A percentile compares a stretch with the other conserved stretches of the same genome.
These are phyloP conservation scores for Gynostemma pentaphyllum DNA, from an alignment of 306 rosid genomes.

Conservation along the genomic window DNA sequence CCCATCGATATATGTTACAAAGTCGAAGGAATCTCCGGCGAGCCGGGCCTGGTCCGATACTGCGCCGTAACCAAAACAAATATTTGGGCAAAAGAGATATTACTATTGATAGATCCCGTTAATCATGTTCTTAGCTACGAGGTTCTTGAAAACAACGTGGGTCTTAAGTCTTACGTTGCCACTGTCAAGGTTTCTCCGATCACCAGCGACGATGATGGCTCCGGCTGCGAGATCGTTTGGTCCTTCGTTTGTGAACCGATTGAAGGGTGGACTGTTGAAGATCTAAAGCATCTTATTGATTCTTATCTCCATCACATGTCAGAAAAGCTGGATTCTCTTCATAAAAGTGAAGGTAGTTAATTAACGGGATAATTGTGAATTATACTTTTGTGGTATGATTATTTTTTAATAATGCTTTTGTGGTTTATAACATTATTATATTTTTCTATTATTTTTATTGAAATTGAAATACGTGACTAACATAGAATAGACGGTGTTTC, in stretches of 20 bases:
- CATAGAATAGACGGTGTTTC: no score
- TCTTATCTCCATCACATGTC: constrained; percentile 22
- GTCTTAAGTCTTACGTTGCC: constrained; percentile 34
- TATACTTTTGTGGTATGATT: no score
- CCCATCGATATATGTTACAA: no score
- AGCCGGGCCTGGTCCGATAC: no score
- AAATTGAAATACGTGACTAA: no score
- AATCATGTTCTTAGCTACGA: constrained; percentile 28
- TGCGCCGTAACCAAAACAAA: neutral
- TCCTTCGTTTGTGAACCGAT: constrained; percentile 43
- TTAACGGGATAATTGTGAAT: no score
- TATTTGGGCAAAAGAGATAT: constrained; percentile 39
- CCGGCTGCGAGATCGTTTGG: constrained; percentile 46
- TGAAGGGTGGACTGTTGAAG: constrained; percentile 34
- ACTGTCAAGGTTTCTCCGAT: constrained; percentile 19
- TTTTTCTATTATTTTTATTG: no score
- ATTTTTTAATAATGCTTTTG: no score
- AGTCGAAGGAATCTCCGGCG: no score
- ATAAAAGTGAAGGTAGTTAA: no score
- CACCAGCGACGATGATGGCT: neutral
- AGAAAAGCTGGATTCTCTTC: constrained; percentile 24
- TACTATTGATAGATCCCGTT: constrained; percentile 25
- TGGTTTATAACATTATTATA: no score
- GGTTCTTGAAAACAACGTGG: constrained; percentile 26
- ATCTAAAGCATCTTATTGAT: constrained; percentile 14